Evolutionary conservation across 1,284 basidiomycete genomes (phyloP).

Genomic region (Leccinum fuscescens): DNA sequence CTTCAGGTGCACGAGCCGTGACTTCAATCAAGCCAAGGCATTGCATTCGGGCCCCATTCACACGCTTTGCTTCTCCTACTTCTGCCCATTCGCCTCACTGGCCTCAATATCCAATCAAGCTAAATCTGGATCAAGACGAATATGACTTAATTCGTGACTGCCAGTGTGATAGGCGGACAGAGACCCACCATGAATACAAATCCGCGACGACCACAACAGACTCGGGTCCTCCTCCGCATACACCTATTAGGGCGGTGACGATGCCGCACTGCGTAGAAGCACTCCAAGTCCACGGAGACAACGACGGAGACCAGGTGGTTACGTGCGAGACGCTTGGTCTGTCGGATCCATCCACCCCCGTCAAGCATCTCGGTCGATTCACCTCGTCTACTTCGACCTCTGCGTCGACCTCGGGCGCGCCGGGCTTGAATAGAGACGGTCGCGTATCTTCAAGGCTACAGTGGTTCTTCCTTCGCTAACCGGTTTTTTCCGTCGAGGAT

Average conservation of each 20-base stretch:
- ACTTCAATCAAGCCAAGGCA: slow-evolving; percentile 11
- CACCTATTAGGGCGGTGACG: slow-evolving; percentile 22
- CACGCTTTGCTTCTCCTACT: slow-evolving; percentile 5
- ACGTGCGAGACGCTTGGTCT: slow-evolving; percentile 1
- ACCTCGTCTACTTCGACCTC: slow-evolving; percentile 7
- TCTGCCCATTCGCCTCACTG: slow-evolving; percentile 1
- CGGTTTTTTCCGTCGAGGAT: too few species aligned
- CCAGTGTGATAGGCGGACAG: slow-evolving; percentile 18
- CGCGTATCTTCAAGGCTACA: background rate
- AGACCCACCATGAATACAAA: slow-evolving; percentile 29
- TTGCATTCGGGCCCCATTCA: slow-evolving; percentile 4
- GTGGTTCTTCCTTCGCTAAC: slow-evolving; percentile 21
- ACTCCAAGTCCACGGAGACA: slow-evolving; percentile 16
- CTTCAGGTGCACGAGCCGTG: slow-evolving; percentile 18
- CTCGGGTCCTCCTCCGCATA: slow-evolving; percentile 27
- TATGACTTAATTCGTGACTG: slow-evolving; percentile 9
- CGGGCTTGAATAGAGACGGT: slow-evolving; percentile 1
- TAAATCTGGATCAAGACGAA: slow-evolving; percentile 8
- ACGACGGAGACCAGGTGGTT: slow-evolving; percentile 7
- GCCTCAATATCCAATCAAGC: background rate
- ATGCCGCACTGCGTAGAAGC: slow-evolving; percentile 7
- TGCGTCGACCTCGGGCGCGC: background rate
- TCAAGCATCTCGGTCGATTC: slow-evolving; percentile 17
- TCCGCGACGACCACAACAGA: slow-evolving; percentile 31
- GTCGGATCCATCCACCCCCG: slow-evolving; percentile 16